These are phyloP conservation scores for Cercospora zeae-maydis DNA, from an alignment of 2,329 filamentous ascomycete species.

Conservation along the genomic window DNA sequence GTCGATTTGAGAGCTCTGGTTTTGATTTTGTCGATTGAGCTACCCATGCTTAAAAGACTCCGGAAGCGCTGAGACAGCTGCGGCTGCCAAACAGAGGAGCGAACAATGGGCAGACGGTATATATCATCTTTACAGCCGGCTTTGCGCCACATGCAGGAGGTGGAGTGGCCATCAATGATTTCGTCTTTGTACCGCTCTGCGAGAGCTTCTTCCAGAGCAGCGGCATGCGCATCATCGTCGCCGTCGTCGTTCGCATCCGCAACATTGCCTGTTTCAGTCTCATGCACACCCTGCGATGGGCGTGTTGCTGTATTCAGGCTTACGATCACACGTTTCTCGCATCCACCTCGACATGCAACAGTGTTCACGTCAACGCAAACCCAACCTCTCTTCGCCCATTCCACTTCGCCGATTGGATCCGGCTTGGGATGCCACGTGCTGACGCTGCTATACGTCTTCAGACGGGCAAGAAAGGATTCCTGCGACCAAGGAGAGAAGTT, in stretches of 20 bases:
- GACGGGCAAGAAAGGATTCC: constrained; percentile 70
- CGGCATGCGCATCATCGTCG: constrained; percentile 35
- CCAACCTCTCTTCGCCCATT: constrained; percentile 95
- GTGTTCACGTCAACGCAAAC: constrained; percentile 77
- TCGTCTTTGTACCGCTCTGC: constrained; percentile 72
- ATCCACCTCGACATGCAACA: constrained; percentile 76
- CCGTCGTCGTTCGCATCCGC: constrained; percentile 50
- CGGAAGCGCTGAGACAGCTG: constrained; percentile 31
- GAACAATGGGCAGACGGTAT: constrained; percentile 53
- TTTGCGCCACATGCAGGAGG: constrained; percentile 81
- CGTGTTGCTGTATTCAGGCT: constrained; percentile 56
- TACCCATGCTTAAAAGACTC: constrained; percentile 28
- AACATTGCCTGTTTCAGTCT: constrained; percentile 23
- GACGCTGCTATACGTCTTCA: constrained; percentile 86
- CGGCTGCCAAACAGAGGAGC: constrained; percentile 36
- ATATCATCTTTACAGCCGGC: constrained; percentile 79
- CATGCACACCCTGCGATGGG: neutral
- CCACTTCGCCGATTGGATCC: constrained; percentile 76
- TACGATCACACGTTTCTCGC: constrained; percentile 78
- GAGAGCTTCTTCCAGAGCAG: constrained; percentile 57
- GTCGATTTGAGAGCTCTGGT: constrained; percentile 17
- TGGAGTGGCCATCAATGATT: constrained; percentile 70
- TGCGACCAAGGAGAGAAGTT: constrained; percentile 87
- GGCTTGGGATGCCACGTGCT: constrained; percentile 94
- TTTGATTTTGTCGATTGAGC: constrained; percentile 30